phyloP scores from a whole-genome alignment of 2,329 filamentous ascomycete genomes.

The Ophiobolus disseminans region DNA sequence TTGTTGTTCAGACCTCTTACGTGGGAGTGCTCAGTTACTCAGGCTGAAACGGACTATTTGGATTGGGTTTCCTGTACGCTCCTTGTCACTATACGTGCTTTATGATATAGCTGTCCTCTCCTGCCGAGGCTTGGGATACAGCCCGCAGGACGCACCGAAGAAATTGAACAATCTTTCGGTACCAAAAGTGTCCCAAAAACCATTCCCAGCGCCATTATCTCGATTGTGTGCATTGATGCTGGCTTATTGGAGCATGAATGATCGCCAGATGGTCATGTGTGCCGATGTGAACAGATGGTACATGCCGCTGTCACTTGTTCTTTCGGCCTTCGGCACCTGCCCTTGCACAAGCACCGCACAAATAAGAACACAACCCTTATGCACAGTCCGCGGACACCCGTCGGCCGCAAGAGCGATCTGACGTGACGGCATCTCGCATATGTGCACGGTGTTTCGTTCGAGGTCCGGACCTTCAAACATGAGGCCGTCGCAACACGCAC shows the following conservation, averaged over 20 bases:
- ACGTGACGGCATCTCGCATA: background rate
- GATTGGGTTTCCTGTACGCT: slow-evolving; percentile 19
- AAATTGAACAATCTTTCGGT: slow-evolving; percentile 18
- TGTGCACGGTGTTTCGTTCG: background rate
- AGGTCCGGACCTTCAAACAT: background rate
- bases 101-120: slow-evolving; percentile 22
- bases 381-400: background rate
- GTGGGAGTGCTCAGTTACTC: slow-evolving; percentile 9
- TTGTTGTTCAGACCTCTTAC: slow-evolving; percentile 4
- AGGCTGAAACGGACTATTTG: slow-evolving; percentile 22
- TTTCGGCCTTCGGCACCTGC: background rate
- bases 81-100: slow-evolving; percentile 26
- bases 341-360: slow-evolving; percentile 8
- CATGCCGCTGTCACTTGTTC: slow-evolving; percentile 17
- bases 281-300: slow-evolving; percentile 23
- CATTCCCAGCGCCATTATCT: slow-evolving; percentile 3
- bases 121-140: slow-evolving; percentile 16
- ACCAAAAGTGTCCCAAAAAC: background rate
- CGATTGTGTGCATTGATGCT: slow-evolving; percentile 6
- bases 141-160: slow-evolving; percentile 11
- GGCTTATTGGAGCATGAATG: background rate
- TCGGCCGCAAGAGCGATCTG: background rate
- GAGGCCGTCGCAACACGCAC: background rate
- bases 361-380: background rate
- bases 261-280: slow-evolving; percentile 11